A percentile compares a stretch with the other conserved stretches of the same genome.
Conservation (phyloP, 2,329 filamentous ascomycete genomes). For the Leptographium galeiforme region DNA sequence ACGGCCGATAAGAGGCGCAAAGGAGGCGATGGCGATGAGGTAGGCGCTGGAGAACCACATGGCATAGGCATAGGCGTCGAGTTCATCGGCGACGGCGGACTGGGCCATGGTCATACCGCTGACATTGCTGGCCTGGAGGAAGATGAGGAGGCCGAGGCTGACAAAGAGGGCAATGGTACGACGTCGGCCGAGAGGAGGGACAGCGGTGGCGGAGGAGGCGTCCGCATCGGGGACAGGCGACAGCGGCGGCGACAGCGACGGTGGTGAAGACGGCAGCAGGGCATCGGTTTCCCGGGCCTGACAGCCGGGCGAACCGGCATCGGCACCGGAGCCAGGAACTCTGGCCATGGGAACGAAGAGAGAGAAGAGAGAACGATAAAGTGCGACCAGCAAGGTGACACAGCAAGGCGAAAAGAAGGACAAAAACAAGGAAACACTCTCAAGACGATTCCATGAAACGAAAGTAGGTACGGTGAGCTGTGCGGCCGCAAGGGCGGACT, state of each 20-base stretch:
- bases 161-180: slow-evolving; percentile 32
- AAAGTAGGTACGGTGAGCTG: too few relatives aligned
- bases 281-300: background rate
- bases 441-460: too few relatives aligned
- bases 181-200: slow-evolving; percentile 8
- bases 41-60: slow-evolving; percentile 77
- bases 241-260: background rate
- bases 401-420: background rate
- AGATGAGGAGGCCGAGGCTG: slow-evolving; percentile 43
- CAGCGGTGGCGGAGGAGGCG: background rate
- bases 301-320: too few relatives aligned
- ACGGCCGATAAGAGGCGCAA: slow-evolving; percentile 58
- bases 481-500: background rate
- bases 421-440: background rate
- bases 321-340: background rate
- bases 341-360: background rate
- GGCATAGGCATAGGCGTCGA: slow-evolving; percentile 58
- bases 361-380: background rate
- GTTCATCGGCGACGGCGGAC: slow-evolving; percentile 59
- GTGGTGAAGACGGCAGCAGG: background rate
- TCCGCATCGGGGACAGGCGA: background rate
- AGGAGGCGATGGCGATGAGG: slow-evolving; percentile 45
- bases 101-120: slow-evolving; percentile 73
- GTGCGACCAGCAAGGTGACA: background rate
- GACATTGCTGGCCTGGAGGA: slow-evolving; percentile 56